Evolutionary conservation across 2,329 filamentous ascomycete genomes (phyloP).

Genomic region (Sporothrix globosa): DNA sequence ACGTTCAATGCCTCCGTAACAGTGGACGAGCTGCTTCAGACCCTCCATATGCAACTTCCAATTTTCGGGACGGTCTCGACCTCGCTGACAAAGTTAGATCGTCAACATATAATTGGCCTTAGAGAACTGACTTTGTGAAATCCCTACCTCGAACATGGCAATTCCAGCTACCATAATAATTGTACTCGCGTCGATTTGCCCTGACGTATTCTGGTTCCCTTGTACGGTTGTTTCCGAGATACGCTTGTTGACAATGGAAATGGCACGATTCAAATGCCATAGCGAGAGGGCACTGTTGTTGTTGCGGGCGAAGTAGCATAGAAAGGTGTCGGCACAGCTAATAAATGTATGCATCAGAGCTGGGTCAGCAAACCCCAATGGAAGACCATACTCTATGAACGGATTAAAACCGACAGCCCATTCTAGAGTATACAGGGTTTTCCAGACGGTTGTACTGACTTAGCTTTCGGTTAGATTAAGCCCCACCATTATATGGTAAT

Average conservation of each 20-base stretch:
- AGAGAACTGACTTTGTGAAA: neutral
- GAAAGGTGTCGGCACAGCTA: constrained; percentile 26
- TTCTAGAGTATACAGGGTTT: constrained; percentile 27
- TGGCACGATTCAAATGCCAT: constrained; percentile 27
- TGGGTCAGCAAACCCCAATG: constrained; percentile 24
- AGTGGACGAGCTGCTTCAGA: constrained; percentile 24
- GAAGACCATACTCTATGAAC: constrained; percentile 26
- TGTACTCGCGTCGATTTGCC: constrained; percentile 15
- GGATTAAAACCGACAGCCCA: constrained; percentile 28
- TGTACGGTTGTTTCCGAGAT: neutral
- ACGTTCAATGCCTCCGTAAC: constrained; percentile 23
- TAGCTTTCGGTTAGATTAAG: neutral
- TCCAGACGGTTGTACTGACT: constrained; percentile 29
- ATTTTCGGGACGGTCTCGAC: constrained; percentile 15
- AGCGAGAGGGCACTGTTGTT: neutral
- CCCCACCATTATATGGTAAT: too few species aligned
- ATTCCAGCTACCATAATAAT: constrained; percentile 26
- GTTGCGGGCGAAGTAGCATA: constrained; percentile 14
- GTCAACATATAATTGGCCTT: too few species aligned
- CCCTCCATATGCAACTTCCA: constrained; percentile 31
- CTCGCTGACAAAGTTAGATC: neutral
- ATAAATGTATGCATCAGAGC: constrained; percentile 31
- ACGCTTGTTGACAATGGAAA: constrained; percentile 28
- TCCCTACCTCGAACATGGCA: constrained; percentile 29
- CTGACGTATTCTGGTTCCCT: neutral